Evolutionary conservation across 2,329 filamentous ascomycete genomes (phyloP).

Genomic region (Talaromyces amestolkiae): DNA sequence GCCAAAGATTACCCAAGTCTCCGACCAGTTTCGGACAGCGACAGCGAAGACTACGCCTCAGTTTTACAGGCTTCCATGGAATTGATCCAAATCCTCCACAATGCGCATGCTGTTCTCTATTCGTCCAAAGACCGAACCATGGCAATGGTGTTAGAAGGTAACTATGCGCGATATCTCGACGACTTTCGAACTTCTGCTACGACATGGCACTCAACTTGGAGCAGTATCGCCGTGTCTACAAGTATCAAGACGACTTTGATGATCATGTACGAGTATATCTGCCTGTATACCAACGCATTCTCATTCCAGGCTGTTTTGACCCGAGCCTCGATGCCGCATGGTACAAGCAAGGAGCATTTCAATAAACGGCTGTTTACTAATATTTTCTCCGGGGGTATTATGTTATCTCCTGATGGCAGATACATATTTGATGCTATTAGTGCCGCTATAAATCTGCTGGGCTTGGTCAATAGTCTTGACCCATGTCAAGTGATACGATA

Average conservation of each 20-base stretch:
- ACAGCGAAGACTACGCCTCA: not conserved
- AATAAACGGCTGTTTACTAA: not conserved
- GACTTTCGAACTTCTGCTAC: constrained; percentile 20
- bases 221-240: not conserved
- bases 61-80: constrained; percentile 23
- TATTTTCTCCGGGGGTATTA: not conserved
- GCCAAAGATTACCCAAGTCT: constrained; percentile 23
- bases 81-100: constrained; percentile 24
- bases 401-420: not conserved
- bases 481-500: not conserved
- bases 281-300: not conserved
- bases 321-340: not conserved
- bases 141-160: constrained; percentile 21
- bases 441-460: not conserved
- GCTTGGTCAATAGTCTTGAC: not conserved
- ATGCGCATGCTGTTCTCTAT: constrained; percentile 24
- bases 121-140: constrained; percentile 22
- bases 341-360: not conserved
- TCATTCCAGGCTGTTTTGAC: not conserved
- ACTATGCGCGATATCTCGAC: constrained; percentile 25
- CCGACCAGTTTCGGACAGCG: not conserved
- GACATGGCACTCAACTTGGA: constrained; percentile 10
- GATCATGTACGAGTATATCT: constrained; percentile 1
- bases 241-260: not conserved
- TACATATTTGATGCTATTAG: not conserved